A percentile compares a stretch with the other conserved stretches of the same genome.
Evolutionary conservation across 2,329 filamentous ascomycete species (phyloP).

Genomic region (Aspergillus pseudonomiae): DNA sequence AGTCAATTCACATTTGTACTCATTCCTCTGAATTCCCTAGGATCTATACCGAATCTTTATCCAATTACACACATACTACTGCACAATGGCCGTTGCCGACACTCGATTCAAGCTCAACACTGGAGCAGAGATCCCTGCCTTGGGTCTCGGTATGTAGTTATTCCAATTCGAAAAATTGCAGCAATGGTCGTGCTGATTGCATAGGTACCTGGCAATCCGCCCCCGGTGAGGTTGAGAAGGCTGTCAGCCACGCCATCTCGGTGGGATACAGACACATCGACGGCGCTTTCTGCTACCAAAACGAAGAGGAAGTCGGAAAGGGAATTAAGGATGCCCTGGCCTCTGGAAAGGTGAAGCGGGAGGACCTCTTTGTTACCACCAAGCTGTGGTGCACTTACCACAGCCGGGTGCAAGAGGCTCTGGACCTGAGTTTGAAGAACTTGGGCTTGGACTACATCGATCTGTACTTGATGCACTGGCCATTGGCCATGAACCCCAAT

Average conservation of each 20-base stretch:
- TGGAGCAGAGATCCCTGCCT: constrained; percentile 63
- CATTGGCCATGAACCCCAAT: constrained; percentile 74
- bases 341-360: constrained; percentile 69
- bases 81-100: constrained; percentile 55
- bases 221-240: constrained; percentile 60
- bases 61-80: constrained; percentile 5
- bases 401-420: constrained; percentile 66
- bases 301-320: constrained; percentile 80
- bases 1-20: not conserved
- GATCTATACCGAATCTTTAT: not conserved
- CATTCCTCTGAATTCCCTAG: not conserved
- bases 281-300: constrained; percentile 41
- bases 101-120: constrained; percentile 66
- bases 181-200: not conserved
- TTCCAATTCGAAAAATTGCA: not conserved
- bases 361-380: constrained; percentile 80
- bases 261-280: constrained; percentile 48
- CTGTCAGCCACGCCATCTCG: constrained; percentile 61
- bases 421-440: constrained; percentile 72
- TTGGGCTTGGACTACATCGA: constrained; percentile 81
- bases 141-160: constrained; percentile 60
- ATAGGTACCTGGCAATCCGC: constrained; percentile 67
- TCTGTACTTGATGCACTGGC: constrained; percentile 83
- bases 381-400: constrained; percentile 86
- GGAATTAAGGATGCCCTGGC: constrained; percentile 74